A percentile compares a stretch with the other conserved stretches of the same genome.
Conservation (phyloP, 345 rosid species). For the Sonneratia alba region DNA sequence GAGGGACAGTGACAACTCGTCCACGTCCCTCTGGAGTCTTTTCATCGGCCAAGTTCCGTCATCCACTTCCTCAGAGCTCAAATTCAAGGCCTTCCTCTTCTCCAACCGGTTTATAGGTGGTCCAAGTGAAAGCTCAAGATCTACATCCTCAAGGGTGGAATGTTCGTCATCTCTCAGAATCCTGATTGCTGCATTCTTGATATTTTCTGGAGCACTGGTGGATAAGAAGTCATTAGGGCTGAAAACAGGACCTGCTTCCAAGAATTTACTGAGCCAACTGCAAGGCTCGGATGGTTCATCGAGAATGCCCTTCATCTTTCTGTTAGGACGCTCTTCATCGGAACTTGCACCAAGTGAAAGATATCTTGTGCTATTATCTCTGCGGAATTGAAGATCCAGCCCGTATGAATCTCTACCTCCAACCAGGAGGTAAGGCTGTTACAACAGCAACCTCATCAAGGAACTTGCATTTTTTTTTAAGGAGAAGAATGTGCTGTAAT, state of each 20-base stretch:
- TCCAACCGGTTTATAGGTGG: not conserved
- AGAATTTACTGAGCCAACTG: not conserved
- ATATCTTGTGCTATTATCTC: not conserved
- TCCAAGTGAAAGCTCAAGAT: constrained; percentile 1
- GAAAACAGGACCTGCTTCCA: not conserved
- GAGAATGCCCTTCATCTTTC: not conserved
- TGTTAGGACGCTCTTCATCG: not conserved
- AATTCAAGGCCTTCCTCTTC: constrained; percentile 1
- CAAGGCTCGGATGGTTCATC: not conserved
- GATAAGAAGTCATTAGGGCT: not conserved
- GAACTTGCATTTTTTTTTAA: not conserved
- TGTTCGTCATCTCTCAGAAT: not conserved
- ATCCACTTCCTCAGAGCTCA: not conserved
- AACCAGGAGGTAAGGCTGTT: not conserved
- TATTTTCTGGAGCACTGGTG: not conserved
- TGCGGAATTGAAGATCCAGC: not conserved
- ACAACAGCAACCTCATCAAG: not conserved
- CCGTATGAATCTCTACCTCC: not conserved
- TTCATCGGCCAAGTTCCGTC: not conserved
- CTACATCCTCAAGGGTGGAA: not conserved
- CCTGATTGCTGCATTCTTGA: not conserved
- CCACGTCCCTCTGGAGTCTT: not conserved
- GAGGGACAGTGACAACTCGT: not conserved
- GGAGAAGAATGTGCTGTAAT: not conserved
- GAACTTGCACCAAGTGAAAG: not conserved